These are phyloP conservation scores for Isabelozyma heimii DNA, from an alignment of 805 yeast species.

Conservation along the genomic window DNA sequence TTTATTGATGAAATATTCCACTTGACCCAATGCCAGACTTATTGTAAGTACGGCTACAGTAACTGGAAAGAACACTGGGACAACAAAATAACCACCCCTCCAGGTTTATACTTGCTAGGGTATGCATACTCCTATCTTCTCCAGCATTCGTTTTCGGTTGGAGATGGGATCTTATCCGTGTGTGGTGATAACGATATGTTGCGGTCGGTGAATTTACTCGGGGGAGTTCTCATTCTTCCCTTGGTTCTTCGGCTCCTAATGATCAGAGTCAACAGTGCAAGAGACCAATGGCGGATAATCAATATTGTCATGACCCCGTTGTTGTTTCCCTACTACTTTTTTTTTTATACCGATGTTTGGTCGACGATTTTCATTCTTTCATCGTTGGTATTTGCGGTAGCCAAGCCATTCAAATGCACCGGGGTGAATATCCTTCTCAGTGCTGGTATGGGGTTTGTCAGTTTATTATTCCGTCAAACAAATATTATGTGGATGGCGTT, in stretches of 20 bases:
- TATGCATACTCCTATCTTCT: constrained; percentile 35
- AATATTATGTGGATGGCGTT: constrained; percentile 84
- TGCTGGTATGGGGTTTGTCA: constrained; percentile 55
- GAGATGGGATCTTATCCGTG: constrained; percentile 1
- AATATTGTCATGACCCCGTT: constrained; percentile 59
- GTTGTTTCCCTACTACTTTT: constrained; percentile 64
- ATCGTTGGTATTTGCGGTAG: constrained; percentile 48
- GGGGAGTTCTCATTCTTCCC: constrained; percentile 59
- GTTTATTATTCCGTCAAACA: constrained; percentile 84
- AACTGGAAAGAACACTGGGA: constrained; percentile 68
- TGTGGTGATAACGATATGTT: constrained; percentile 19
- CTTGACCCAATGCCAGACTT: constrained; percentile 70
- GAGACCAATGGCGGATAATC: constrained; percentile 21
- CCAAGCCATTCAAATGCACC: constrained; percentile 14
- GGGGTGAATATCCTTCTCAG: constrained; percentile 23
- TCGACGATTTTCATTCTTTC: constrained; percentile 66
- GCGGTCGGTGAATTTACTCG: constrained; percentile 58
- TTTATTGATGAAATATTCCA: constrained; percentile 84
- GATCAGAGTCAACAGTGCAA: constrained; percentile 4
- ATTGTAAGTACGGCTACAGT: constrained; percentile 58
- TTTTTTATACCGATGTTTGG: constrained; percentile 95
- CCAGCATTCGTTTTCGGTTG: constrained; percentile 1
- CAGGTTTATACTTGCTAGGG: constrained; percentile 71
- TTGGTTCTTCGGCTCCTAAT: constrained; percentile 29
- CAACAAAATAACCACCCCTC: constrained; percentile 92